Percentiles rank a stretch among this genome's conserved stretches.
Conservation (phyloP, 257 asterid species). For the Fraxinus anomala region DNA sequence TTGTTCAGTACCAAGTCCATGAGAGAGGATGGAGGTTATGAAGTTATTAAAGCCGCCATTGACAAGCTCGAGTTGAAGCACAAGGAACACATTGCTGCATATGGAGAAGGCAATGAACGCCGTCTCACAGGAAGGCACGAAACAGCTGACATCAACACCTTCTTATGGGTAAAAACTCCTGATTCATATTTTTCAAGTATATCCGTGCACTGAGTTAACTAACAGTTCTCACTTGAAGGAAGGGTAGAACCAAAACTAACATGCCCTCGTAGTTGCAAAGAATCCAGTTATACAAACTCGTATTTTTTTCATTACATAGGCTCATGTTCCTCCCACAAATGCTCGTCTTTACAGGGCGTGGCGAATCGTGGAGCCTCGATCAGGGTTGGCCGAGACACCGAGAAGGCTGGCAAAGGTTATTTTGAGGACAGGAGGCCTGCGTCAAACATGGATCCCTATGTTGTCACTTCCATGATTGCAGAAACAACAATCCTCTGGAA, state of each 20-base stretch:
- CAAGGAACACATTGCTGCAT: conserved; percentile 57
- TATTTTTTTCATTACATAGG: background rate
- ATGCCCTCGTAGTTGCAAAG: background rate
- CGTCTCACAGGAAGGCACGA: conserved; percentile 61
- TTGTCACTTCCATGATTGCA: conserved; percentile 32
- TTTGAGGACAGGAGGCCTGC: conserved; percentile 40
- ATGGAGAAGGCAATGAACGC: conserved; percentile 61
- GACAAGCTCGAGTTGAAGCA: conserved; percentile 54
- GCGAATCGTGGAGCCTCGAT: conserved; percentile 31
- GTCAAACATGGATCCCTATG: conserved; percentile 34
- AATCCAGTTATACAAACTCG: background rate
- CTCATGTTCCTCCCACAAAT: background rate
- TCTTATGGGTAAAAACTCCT: conserved; percentile 47
- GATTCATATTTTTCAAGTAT: background rate
- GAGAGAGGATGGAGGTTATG: conserved; percentile 58
- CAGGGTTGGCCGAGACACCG: conserved; percentile 31
- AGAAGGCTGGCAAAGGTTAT: conserved; percentile 31
- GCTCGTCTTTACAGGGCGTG: conserved; percentile 17
- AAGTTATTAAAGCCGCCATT: conserved; percentile 56
- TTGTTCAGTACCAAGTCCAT: conserved; percentile 47
- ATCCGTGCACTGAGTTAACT: background rate
- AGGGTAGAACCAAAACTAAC: background rate
- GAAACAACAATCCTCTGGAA: conserved; percentile 28
- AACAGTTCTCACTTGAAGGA: background rate
- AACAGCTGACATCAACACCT: conserved; percentile 53